Percentiles rank a stretch among this genome's conserved stretches.
phyloP scores from a whole-genome alignment of 2,329 filamentous ascomycete species.

The Paramyrothecium sp. region DNA sequence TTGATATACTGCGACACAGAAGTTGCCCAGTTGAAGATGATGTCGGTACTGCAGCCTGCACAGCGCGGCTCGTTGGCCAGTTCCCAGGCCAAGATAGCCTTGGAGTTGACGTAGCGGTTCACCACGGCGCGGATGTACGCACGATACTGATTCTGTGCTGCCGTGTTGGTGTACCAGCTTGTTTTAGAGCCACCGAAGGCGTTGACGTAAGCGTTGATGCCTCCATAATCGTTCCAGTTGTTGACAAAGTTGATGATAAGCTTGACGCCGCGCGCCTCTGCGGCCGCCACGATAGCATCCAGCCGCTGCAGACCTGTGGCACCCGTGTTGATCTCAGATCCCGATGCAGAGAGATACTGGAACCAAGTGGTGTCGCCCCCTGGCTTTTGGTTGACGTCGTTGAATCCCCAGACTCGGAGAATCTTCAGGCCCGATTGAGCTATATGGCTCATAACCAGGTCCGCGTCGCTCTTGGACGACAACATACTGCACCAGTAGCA shows the following conservation, averaged over 20 bases:
- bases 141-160: slow-evolving; percentile 54
- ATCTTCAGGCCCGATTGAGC: slow-evolving; percentile 52
- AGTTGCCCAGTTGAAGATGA: slow-evolving; percentile 54
- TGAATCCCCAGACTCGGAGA: slow-evolving; percentile 62
- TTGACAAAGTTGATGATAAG: slow-evolving; percentile 66
- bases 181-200: slow-evolving; percentile 54
- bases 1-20: slow-evolving; percentile 61
- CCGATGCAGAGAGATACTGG: slow-evolving; percentile 46
- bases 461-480: slow-evolving; percentile 54
- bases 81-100: slow-evolving; percentile 66
- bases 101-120: slow-evolving; percentile 55
- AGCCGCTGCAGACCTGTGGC: slow-evolving; percentile 57
- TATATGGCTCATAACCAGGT: slow-evolving; percentile 49
- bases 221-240: slow-evolving; percentile 67
- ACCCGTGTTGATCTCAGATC: slow-evolving; percentile 60
- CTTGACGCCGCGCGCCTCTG: slow-evolving; percentile 59
- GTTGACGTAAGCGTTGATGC: slow-evolving; percentile 59
- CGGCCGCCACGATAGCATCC: slow-evolving; percentile 60
- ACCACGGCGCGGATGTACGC: slow-evolving; percentile 59
- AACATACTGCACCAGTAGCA: slow-evolving; percentile 57
- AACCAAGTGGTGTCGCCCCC: slow-evolving; percentile 39
- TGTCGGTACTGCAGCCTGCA: slow-evolving; percentile 47
- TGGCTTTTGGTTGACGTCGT: slow-evolving; percentile 47
- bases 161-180: slow-evolving; percentile 55
- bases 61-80: slow-evolving; percentile 57